Base-by-base conservation (phyloP, 345 rosid genomes). In the Conringia planisiliqua region DNA sequence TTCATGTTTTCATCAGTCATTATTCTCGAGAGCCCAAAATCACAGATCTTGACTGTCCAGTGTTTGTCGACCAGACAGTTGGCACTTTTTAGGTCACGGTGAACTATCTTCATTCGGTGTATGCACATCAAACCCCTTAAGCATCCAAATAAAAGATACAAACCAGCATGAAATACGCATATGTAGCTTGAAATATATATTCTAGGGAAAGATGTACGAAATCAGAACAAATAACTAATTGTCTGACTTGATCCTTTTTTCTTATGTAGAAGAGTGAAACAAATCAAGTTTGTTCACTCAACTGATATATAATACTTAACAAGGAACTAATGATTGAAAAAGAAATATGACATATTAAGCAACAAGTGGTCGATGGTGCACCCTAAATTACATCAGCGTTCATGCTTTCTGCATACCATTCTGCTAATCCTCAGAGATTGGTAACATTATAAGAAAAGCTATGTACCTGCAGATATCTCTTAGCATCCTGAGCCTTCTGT, bases 91-190 rank as follows among this genome's bases (percentile, higher is more conserved):
- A 96, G 73, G 81, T 96, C 99, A 32, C 95, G 89, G 63, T 96
- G 98, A 55, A 88, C 91, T 74, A 96, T 85, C 81, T 92, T 92
- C 98, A 92, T 96, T 51, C 98, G 86, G 81, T 96, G 99, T 40
- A 96, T 84, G 85, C 98, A 96, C 99, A 96, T 96, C 89, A 96
- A 77, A 26, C 99, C 99, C 92, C 99, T 96, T 55, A 2, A 47
- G 47, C 42, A 68, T 27, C 70, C 68, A 36, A 26, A 66, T 13
- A 51, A 33, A 48, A 66, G 14, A 59, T 30, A 24, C 40, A 59
- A 5, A 71, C 29, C 66, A 65, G 17, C 61, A 57, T 54, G 55
- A 70, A 1, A 35, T 40, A 39, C 30, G 24, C 62, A 60, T 39
- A 30, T 48, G 73, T 11, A 67, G 61, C 36, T 50, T 59, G 14